Percentiles rank a stretch among this genome's conserved stretches.
Conservation (phyloP, 148 eudicot species). For the Tetragonia tetragonoides region DNA sequence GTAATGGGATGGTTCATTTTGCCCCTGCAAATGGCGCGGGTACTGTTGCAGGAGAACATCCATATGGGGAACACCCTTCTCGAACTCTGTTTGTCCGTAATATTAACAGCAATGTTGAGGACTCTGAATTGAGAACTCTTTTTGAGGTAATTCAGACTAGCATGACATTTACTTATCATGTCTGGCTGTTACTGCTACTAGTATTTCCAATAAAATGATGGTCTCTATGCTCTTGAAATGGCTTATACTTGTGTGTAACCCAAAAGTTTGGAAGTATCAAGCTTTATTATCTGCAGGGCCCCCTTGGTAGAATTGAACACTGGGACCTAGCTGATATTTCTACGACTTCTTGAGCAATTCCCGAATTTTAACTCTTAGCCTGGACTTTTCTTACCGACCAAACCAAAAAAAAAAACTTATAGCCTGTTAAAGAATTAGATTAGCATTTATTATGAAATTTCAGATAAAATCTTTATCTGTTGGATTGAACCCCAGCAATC, state of each 20-base stretch:
- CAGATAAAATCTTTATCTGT: not conserved
- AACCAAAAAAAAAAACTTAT: no score
- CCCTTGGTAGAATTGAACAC: not conserved
- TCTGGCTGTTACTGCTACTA: not conserved
- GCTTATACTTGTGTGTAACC: not conserved
- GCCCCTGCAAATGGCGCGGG: slow-evolving; percentile 55
- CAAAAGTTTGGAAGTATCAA: not conserved
- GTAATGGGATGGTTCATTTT: slow-evolving; percentile 48
- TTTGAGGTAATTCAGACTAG: slow-evolving; percentile 64
- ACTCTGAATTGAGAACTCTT: slow-evolving; percentile 62
- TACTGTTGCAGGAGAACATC: slow-evolving; percentile 80
- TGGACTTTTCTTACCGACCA: no score
- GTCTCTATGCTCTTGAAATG: not conserved
- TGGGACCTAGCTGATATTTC: not conserved
- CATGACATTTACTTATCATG: not conserved
- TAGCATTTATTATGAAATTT: not conserved
- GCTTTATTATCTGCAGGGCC: not conserved
- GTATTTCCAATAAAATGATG: not conserved
- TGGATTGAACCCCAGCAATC: not conserved
- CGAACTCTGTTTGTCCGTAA: slow-evolving; percentile 89
- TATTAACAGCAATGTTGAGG: slow-evolving; percentile 89
- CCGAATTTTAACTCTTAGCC: not conserved
- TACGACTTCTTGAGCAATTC: not conserved
- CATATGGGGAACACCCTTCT: slow-evolving; percentile 87
- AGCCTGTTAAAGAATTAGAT: not conserved